These are phyloP conservation scores for Penicillium crustosum DNA, from an alignment of 2,329 filamentous ascomycete species.

Conservation along the genomic window DNA sequence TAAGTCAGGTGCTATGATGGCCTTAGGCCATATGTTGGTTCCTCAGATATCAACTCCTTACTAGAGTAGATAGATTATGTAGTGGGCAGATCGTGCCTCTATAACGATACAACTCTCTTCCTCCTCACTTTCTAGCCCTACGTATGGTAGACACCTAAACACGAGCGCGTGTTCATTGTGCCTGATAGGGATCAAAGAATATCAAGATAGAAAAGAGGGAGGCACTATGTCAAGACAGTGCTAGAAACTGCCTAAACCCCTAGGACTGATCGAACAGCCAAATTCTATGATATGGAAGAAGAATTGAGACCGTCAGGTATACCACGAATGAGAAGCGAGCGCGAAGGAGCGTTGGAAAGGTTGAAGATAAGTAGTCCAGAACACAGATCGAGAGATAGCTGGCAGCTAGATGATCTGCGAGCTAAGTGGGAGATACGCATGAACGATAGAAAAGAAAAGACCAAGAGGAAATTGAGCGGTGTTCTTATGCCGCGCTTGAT, in stretches of 20 bases:
- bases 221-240: not conserved
- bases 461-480: not conserved
- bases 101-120: no score
- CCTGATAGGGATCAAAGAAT: not conserved
- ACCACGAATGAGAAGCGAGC: not conserved
- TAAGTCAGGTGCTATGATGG: no score
- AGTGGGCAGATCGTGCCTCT: no score
- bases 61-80: no score
- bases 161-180: not conserved
- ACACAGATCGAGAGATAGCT: not conserved
- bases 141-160: no score
- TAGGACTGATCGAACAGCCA: not conserved
- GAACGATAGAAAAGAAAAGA: not conserved
- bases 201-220: not conserved
- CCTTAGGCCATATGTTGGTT: no score
- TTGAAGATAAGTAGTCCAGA: not conserved
- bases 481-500: constrained; percentile 9
- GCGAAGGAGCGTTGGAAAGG: not conserved
- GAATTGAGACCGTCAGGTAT: not conserved
- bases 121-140: no score
- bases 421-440: not conserved
- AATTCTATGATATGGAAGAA: not conserved
- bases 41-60: no score
- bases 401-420: not conserved
- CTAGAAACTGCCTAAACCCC: not conserved